Evolutionary conservation across 1,284 basidiomycete species (phyloP), one percentile per base, ranked within the genome.

Genomic region (Rhodotorula sp.): DNA sequence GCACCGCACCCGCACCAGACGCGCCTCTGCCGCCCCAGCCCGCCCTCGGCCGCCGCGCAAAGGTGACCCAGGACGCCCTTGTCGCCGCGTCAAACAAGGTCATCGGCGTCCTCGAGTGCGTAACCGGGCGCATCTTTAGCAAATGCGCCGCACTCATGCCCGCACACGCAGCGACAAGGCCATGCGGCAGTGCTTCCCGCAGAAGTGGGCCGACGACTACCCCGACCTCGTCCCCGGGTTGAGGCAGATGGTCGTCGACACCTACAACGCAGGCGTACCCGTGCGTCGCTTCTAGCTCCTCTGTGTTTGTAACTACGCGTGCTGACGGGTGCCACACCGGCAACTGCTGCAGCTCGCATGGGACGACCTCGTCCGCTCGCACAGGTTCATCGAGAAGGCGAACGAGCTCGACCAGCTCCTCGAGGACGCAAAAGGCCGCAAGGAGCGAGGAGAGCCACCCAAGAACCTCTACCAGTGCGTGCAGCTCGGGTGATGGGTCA

Each of bases 141-240:
- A 16, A 19, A 10, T 10, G n/a, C 21, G 10, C 56, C 2, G 50
- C 3, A 25, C 14, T 53, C 12, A 14, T 41, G 44, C 3, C 3
- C 5, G 4, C 19, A 1, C 46, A 2, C n/a, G 17, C 50, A 73
- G 67, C 46, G 72, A 73, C 59, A 73, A 70, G 55, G 59, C 72
- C 14, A 73, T 73, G 68, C 46, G 34, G 16, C 61, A 73, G 56
- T 73, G 72, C 54, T 73, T 73, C 63, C 72, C 72, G 9, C 61
- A 50, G 45, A 49, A n/a, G 8, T 53, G 56, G 58, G 57, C 58
- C 14, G 44, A 65, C 50, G 42, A 67, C n/a, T 62, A 70, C 52
- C 68, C 63, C 14, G 62, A 67, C 27, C 54, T 70, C 25, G 27
- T 73, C 23, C 49, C 63, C 14, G 59, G 55, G 25, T 44, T 73